Evolutionary conservation across 2,329 filamentous ascomycete species (phyloP).

Genomic region (Aspergillus sp.): DNA sequence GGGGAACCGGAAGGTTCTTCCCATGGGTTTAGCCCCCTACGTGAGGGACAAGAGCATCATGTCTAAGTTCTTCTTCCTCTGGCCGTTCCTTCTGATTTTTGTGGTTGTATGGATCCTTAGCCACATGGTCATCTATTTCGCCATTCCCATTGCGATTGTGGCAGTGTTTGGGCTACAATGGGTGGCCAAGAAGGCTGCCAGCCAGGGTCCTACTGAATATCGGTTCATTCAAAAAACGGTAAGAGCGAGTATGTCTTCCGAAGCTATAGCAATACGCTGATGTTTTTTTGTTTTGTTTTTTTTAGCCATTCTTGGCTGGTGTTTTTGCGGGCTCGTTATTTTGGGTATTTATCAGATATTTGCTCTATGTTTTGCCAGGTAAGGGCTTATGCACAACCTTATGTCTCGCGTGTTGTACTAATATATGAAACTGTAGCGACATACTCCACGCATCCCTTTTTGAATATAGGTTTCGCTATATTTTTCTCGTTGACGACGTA

Average conservation of each 20-base stretch:
- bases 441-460: constrained; percentile 64
- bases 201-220: constrained; percentile 84
- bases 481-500: constrained; percentile 69
- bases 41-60: constrained; percentile 75
- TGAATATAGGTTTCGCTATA: constrained; percentile 72
- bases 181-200: constrained; percentile 72
- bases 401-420: neutral
- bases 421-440: constrained; percentile 51
- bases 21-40: constrained; percentile 72
- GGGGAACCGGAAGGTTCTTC: constrained; percentile 66
- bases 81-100: constrained; percentile 78
- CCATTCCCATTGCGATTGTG: constrained; percentile 68
- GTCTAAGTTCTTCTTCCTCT: constrained; percentile 83
- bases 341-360: constrained; percentile 73
- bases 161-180: constrained; percentile 70
- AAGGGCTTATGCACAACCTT: constrained; percentile 29
- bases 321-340: constrained; percentile 89
- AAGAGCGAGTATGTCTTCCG: constrained; percentile 34
- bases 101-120: constrained; percentile 70
- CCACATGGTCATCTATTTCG: constrained; percentile 70
- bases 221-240: constrained; percentile 86
- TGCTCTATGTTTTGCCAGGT: constrained; percentile 72
- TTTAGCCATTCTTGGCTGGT: constrained; percentile 82
- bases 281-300: constrained; percentile 19
- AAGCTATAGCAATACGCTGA: constrained; percentile 8